These are phyloP conservation scores for Xylariaceae sp. DNA, from an alignment of 2,329 filamentous ascomycete species.

Conservation along the genomic window DNA sequence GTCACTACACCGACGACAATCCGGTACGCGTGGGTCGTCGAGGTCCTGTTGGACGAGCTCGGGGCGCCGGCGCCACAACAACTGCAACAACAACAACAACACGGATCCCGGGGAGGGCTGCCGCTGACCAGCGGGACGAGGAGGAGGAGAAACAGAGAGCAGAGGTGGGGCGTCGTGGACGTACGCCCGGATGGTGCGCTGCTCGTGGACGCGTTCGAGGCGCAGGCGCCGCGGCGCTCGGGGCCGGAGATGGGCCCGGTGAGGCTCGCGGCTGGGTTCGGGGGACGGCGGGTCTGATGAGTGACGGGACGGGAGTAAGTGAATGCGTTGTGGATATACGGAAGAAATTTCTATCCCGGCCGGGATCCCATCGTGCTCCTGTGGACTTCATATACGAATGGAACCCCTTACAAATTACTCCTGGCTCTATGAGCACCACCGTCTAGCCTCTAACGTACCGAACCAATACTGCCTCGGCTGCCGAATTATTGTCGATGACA, in stretches of 20 bases:
- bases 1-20: slow-evolving; percentile 8
- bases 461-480: too few species aligned
- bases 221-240: slow-evolving; percentile 1
- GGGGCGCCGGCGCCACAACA: slow-evolving; percentile 36
- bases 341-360: too few species aligned
- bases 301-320: too few species aligned
- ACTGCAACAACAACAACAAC: too few species aligned
- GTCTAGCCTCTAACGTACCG: too few species aligned
- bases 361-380: too few species aligned
- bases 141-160: slow-evolving; percentile 27
- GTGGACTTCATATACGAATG: too few species aligned
- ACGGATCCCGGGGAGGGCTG: background rate
- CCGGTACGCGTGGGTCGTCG: slow-evolving; percentile 35
- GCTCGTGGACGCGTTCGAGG: slow-evolving; percentile 32
- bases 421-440: too few species aligned
- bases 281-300: slow-evolving; percentile 22
- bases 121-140: background rate
- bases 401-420: too few species aligned
- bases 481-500: too few species aligned
- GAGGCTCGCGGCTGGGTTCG: slow-evolving; percentile 27
- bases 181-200: slow-evolving; percentile 28
- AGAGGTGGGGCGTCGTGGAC: slow-evolving; percentile 45
- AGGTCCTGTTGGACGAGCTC: slow-evolving; percentile 44
- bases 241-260: slow-evolving; percentile 11
- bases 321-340: too few species aligned